Percentiles rank a stretch among this genome's conserved stretches.
Evolutionary conservation across 805 yeast genomes (phyloP).

Genomic region (Lachancea kluyveri): DNA sequence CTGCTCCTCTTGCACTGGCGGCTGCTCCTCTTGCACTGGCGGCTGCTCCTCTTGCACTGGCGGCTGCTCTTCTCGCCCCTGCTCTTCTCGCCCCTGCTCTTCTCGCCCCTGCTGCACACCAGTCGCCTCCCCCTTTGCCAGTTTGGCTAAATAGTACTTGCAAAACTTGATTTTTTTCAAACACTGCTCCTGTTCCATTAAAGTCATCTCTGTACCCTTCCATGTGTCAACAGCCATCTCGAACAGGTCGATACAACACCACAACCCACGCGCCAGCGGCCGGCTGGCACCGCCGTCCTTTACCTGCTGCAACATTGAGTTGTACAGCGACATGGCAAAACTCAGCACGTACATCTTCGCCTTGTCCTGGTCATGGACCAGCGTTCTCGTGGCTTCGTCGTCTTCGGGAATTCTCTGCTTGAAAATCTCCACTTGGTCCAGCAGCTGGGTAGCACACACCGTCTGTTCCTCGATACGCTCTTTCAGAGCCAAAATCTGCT

Average conservation of each 20-base stretch:
- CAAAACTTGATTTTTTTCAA: conserved; percentile 23
- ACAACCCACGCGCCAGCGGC: conserved; percentile 22
- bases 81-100: neutral
- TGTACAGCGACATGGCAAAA: conserved; percentile 56
- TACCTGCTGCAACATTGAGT: conserved; percentile 36
- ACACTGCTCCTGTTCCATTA: conserved; percentile 10
- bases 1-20: too few relatives aligned
- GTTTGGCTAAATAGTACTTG: conserved; percentile 22
- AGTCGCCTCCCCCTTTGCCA: conserved; percentile 26
- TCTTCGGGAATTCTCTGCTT: conserved; percentile 36
- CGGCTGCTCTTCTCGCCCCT: conserved; percentile 4
- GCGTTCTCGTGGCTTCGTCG: conserved; percentile 31
- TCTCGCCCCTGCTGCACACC: too few relatives aligned
- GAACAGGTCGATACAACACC: conserved; percentile 29
- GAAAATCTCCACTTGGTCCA: conserved; percentile 64
- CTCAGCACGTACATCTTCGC: conserved; percentile 48
- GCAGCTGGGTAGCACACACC: conserved; percentile 48
- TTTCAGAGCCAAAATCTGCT: conserved; percentile 54
- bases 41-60: neutral
- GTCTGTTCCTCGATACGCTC: conserved; percentile 59
- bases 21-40: neutral
- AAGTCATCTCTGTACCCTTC: conserved; percentile 11
- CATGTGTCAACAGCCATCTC: conserved; percentile 19
- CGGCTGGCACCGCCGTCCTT: conserved; percentile 43
- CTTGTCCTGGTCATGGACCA: conserved; percentile 56